These are phyloP conservation scores for Cutaneotrichosporon sp. DNA, from an alignment of 1,284 basidiomycete genomes.

Conservation along the genomic window DNA sequence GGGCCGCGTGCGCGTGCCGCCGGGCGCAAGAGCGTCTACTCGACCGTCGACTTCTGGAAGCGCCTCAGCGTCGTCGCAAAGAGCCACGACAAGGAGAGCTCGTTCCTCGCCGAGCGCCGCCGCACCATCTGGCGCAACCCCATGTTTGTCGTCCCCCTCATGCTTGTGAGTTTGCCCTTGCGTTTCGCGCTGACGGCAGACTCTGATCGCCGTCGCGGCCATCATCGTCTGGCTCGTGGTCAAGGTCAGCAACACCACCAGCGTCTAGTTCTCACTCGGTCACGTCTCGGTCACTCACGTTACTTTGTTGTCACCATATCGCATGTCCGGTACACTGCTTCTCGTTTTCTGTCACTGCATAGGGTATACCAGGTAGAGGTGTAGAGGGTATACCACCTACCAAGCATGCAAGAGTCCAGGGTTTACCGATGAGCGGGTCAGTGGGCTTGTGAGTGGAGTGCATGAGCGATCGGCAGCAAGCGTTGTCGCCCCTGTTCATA, in stretches of 20 bases:
- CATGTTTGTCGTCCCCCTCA: constrained; percentile 21
- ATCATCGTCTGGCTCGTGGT: constrained; percentile 14
- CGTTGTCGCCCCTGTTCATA: neutral
- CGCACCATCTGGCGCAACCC: constrained; percentile 22
- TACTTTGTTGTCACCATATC: constrained; percentile 10
- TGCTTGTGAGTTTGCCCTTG: constrained; percentile 12
- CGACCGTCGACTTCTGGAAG: constrained; percentile 48
- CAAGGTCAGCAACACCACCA: constrained; percentile 6
- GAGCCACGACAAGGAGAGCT: constrained; percentile 17
- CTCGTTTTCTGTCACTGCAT: constrained; percentile 5
- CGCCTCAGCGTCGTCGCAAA: constrained; percentile 34
- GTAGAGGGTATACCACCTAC: neutral
- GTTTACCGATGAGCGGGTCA: neutral
- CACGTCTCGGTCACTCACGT: neutral
- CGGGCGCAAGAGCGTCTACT: constrained; percentile 21
- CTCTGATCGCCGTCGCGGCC: constrained; percentile 15
- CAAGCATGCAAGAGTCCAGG: neutral
- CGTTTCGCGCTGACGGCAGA: neutral
- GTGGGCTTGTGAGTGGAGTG: neutral
- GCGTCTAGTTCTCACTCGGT: neutral
- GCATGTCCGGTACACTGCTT: constrained; percentile 9
- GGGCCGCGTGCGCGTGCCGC: constrained; percentile 18
- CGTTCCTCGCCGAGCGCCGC: constrained; percentile 14
- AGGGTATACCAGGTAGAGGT: constrained; percentile 5
- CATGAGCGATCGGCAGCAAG: neutral